Evolutionary conservation across 1,139 yeast genomes (phyloP), one percentile per base, ranked within the genome.

Genomic region (Nakaseomyces bracarensis): DNA sequence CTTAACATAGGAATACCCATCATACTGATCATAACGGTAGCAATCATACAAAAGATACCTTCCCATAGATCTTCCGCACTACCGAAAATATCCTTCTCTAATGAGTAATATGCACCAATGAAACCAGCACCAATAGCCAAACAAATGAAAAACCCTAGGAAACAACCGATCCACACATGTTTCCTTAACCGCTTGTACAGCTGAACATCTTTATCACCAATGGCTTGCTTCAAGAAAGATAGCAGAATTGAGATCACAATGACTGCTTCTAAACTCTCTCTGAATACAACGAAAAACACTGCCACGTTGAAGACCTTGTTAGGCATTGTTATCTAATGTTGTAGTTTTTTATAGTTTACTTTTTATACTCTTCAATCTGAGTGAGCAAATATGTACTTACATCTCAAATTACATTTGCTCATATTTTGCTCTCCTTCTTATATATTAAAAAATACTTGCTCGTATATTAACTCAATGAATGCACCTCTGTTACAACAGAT

Each of bases 1-100:
- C 96, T 70, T 51, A 87, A 70, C 70, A 87, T 75, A 10, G 95
- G 86, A 39, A 86, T 66, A 38, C 96, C 96, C 96, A 87, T 86
- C 41, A 82, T 67, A 4, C 95, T 81, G 58, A 87, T 87, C 67
- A 87, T 80, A 8, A 80, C 55, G 21, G 93, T 76, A 5, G 95
- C 87, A 47, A 86, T 66, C 47, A 87, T 69, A 53, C 93, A 84
- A 61, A 87, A 87, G 8, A 80, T 66, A 38, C 95, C 96, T 66
- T 87, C 96, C 96, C 96, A 87, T 38, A 86, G 62, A 54, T 93
- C 75, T 61, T 87, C 96, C 1, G 96, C 77, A 43, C 72, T 68
- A 19, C 89, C 77, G 82, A 94, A 85, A 46, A 83, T 74, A 65
- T 87, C 91, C 46, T 75, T 77, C 29, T 93, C 89, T 43, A 84